Conservation (phyloP, 1,284 basidiomycete species). For the Boletellus deceptivus region DNA sequence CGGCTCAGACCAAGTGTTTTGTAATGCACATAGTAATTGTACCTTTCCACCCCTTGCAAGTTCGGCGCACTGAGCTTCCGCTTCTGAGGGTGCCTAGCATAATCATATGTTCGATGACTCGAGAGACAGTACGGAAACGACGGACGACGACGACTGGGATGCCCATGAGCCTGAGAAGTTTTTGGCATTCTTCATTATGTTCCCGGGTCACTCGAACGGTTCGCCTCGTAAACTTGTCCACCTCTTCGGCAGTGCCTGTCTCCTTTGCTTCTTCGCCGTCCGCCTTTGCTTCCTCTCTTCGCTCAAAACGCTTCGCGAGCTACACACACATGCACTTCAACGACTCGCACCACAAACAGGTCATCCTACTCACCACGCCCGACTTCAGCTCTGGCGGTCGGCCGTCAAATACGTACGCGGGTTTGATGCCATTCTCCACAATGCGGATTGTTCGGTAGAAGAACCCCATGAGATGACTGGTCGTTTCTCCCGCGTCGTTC, state of each 20-base stretch:
- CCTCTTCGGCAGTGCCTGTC: conserved; percentile 85
- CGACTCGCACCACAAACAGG: neutral
- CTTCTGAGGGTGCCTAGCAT: conserved; percentile 92
- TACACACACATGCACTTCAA: conserved; percentile 33
- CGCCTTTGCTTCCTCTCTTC: conserved; percentile 89
- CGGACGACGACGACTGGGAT: conserved; percentile 93
- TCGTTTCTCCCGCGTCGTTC: conserved; percentile 95
- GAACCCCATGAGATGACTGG: conserved; percentile 97
- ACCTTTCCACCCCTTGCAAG: conserved; percentile 93
- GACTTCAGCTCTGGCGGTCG: conserved; percentile 97
- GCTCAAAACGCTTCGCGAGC: conserved; percentile 92
- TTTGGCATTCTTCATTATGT: conserved; percentile 95
- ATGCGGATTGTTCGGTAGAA: conserved; percentile 98
- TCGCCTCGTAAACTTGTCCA: conserved; percentile 88
- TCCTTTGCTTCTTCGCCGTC: conserved; percentile 97
- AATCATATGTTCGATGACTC: conserved; percentile 6
- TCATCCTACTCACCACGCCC: conserved; percentile 75
- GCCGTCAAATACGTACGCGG: conserved; percentile 97
- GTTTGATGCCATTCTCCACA: conserved; percentile 99
- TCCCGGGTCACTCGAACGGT: conserved; percentile 95
- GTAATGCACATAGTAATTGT: conserved; percentile 3
- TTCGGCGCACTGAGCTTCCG: conserved; percentile 98
- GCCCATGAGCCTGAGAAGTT: conserved; percentile 90
- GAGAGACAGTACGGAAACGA: conserved; percentile 29
- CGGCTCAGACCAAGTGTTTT: conserved; percentile 6